These are phyloP conservation scores for Rostrohypoxylon terebratum DNA, from an alignment of 495 filamentous ascomycete species.

Conservation along the genomic window DNA sequence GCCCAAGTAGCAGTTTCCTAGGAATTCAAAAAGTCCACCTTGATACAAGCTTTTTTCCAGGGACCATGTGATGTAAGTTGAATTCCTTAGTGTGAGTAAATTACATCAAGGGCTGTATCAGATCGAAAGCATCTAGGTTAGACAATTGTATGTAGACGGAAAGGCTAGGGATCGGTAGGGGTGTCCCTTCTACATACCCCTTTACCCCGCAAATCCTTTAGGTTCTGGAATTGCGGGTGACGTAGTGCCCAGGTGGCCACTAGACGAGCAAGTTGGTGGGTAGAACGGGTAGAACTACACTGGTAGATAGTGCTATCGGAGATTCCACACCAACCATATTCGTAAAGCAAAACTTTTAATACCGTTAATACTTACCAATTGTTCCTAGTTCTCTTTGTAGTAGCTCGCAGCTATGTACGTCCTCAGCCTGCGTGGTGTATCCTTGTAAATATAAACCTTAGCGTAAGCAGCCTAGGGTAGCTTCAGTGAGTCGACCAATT, in stretches of 20 bases:
- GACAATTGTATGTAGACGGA: not conserved
- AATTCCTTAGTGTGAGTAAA: constrained; percentile 14
- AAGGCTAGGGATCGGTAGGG: constrained; percentile 28
- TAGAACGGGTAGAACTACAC: constrained; percentile 22
- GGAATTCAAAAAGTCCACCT: constrained; percentile 13
- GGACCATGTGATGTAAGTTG: constrained; percentile 32
- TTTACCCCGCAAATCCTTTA: constrained; percentile 44
- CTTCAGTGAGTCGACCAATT: constrained; percentile 22
- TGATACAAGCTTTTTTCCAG: constrained; percentile 22
- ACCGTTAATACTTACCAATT: constrained; percentile 16
- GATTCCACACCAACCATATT: not conserved
- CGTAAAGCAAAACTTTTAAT: constrained; percentile 19
- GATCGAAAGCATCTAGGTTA: constrained; percentile 1
- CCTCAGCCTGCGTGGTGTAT: not conserved
- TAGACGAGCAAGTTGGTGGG: constrained; percentile 6
- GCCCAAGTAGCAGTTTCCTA: not conserved
- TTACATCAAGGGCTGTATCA: constrained; percentile 37
- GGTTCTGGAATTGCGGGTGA: constrained; percentile 42
- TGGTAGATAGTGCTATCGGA: constrained; percentile 33
- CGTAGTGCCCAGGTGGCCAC: constrained; percentile 31
- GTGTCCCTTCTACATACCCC: constrained; percentile 17
- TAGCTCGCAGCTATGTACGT: constrained; percentile 25
- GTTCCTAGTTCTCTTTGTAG: constrained; percentile 19
- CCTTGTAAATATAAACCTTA: constrained; percentile 14
- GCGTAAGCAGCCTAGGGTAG: constrained; percentile 21